Percentiles rank a stretch among this genome's conserved stretches.
Conservation (phyloP, 1,284 basidiomycete genomes). For the Gymnopus androsaceus region DNA sequence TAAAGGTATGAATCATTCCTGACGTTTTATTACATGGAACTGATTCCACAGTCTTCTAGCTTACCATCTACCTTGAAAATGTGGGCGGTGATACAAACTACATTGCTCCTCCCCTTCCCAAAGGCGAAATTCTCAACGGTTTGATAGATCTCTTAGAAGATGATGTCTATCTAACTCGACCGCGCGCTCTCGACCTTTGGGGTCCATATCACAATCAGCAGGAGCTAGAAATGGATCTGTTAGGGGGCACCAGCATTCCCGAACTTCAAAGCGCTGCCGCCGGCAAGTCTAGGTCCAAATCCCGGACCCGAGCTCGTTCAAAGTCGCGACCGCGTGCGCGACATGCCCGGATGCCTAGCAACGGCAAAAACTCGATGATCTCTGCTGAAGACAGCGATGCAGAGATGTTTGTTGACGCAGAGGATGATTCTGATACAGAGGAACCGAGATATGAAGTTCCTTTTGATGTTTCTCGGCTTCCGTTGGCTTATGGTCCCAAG, state of each 20-base stretch:
- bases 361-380: slow-evolving; percentile 2
- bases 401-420: not conserved
- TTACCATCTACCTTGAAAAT: slow-evolving; percentile 63
- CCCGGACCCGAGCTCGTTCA: not conserved
- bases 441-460: slow-evolving; percentile 23
- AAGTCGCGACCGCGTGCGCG: not conserved
- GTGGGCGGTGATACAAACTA: slow-evolving; percentile 61
- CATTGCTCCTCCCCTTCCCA: slow-evolving; percentile 65
- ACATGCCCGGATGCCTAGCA: slow-evolving; percentile 4
- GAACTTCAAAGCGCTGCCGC: slow-evolving; percentile 6
- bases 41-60: slow-evolving; percentile 32
- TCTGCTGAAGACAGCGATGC: slow-evolving; percentile 5
- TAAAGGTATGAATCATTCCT: slow-evolving; percentile 50
- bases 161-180: slow-evolving; percentile 54
- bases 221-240: slow-evolving; percentile 36
- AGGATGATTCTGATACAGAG: not conserved
- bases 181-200: slow-evolving; percentile 52
- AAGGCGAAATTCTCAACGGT: slow-evolving; percentile 70
- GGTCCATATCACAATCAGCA: slow-evolving; percentile 40
- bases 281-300: slow-evolving; percentile 1
- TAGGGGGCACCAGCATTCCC: slow-evolving; percentile 24
- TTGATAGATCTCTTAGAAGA: slow-evolving; percentile 62
- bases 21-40: not conserved
- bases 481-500: slow-evolving; percentile 53
- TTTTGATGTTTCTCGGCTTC: slow-evolving; percentile 51